Base-by-base conservation (phyloP, 768 basidiomycete species). In the Psilocybe cubensis region DNA sequence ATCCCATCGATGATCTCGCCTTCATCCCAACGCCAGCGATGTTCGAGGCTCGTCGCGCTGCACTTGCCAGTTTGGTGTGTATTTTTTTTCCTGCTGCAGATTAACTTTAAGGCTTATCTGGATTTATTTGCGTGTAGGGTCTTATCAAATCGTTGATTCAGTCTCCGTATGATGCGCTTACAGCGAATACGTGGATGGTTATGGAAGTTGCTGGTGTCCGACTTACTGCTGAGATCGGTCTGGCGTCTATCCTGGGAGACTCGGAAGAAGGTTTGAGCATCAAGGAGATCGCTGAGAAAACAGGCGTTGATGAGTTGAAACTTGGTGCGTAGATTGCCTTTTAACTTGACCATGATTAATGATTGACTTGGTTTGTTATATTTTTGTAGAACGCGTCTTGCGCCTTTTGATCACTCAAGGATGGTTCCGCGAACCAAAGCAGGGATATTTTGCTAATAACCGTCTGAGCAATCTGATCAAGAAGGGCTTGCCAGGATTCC, bases 391-490 rank as follows among this genome's bases (percentile, higher is more conserved):
- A 52, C 72, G 70, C 28, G 67, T 70, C 11, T 59, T 75, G 10
- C 72, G 75, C 28, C 68, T 74, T 17, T 62, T 76, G 31, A 68
- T 75, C 31, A 67, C 68, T 17, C 73, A 73, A 59, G 73, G 74
- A 17, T 75, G 72, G 69, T 74, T 74, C 67, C 68, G 73, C 24
- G 74, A 76, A 58, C 54, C 72, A 3, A 72, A 67, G 50, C 70
- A 69, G 33, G 74, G 75, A 7, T 69, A 68, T 43, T 76, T 76
- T 52, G 74, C 75, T 25, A 75, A 75, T 56, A 75, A 73, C 57
- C 69, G 74, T 5, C 64, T 71, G 31, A 75, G 74, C 47, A 71
- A 74, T 57, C 58, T 70, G 18, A 72, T 73, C 62, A 72, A 72
- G 62, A 72, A 68, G 31, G 70, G 68, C 35, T 67, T 73, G 35